These are phyloP conservation scores for Fraxinus anomala DNA, from an alignment of 257 asterid species.

Conservation along the genomic window DNA sequence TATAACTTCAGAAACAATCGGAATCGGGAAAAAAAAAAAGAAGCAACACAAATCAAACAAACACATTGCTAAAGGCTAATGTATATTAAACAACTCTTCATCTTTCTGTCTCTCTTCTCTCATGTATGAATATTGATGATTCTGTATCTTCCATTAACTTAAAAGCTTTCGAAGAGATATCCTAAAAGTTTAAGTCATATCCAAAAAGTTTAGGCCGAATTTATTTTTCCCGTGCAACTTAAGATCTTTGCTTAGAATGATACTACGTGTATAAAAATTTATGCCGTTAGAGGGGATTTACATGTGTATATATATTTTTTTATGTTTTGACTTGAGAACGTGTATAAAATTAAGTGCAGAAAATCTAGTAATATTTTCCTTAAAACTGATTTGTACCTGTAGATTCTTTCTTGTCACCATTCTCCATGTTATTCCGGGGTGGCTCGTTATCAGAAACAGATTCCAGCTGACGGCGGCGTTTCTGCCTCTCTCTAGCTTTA, in stretches of 20 bases:
- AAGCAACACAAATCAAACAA: not conserved
- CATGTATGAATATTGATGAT: constrained; percentile 8
- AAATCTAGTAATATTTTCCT: not conserved
- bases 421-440: not conserved
- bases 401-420: constrained; percentile 52
- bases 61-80: not conserved
- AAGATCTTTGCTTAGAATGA: too few relatives aligned
- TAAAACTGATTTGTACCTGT: not conserved
- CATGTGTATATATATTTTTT: too few relatives aligned
- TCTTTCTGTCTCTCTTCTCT: not conserved
- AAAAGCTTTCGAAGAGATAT: too few relatives aligned
- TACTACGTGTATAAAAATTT: too few relatives aligned
- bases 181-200: not conserved
- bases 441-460: constrained; percentile 46
- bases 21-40: constrained; percentile 5
- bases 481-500: constrained; percentile 89
- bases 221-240: too few relatives aligned
- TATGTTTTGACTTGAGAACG: not conserved
- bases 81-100: not conserved
- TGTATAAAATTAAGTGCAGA: not conserved
- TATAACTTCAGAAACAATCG: constrained; percentile 34
- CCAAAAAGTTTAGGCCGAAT: not conserved
- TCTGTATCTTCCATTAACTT: constrained; percentile 18
- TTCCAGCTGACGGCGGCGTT: constrained; percentile 80
- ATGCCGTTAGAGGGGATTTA: not conserved